Conservation (phyloP, 148 eudicot species). For the Camellia japonica region DNA sequence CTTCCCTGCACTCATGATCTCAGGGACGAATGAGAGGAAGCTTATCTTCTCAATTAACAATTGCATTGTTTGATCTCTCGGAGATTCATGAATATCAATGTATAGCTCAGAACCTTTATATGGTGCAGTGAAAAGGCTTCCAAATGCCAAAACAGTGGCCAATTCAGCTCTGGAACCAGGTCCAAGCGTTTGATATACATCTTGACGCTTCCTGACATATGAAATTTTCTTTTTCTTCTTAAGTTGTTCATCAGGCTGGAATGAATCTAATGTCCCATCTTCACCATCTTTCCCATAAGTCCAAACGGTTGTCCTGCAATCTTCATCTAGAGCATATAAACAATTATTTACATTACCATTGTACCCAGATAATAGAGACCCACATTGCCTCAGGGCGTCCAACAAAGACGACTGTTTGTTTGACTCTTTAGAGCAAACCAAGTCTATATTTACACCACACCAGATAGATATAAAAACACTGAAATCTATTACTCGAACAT, state of each 20-base stretch:
- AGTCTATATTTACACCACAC: constrained; percentile 57
- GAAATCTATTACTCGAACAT: constrained; percentile 65
- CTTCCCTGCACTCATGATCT: constrained; percentile 56
- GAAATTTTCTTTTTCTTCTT: constrained; percentile 71
- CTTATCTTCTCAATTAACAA: constrained; percentile 52
- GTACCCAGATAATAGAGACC: constrained; percentile 62
- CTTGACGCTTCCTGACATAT: constrained; percentile 60
- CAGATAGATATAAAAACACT: constrained; percentile 57
- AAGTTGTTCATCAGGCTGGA: constrained; percentile 91
- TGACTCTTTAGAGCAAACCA: constrained; percentile 45
- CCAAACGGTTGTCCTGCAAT: constrained; percentile 91
- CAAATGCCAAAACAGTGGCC: constrained; percentile 69
- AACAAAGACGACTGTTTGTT: constrained; percentile 29
- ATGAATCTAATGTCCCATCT: constrained; percentile 67
- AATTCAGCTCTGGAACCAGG: constrained; percentile 60
- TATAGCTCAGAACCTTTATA: constrained; percentile 76
- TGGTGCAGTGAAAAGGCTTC: constrained; percentile 75
- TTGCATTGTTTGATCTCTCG: constrained; percentile 50
- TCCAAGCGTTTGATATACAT: constrained; percentile 69
- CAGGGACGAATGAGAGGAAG: constrained; percentile 68
- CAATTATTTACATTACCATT: constrained; percentile 48
- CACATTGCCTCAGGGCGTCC: constrained; percentile 57
- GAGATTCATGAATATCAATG: constrained; percentile 68
- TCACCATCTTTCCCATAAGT: constrained; percentile 53
- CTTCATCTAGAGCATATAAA: constrained; percentile 58